Evolutionary conservation across 176 grass and related monocot species (phyloP).

Genomic region (Oropetium thomaeum): DNA sequence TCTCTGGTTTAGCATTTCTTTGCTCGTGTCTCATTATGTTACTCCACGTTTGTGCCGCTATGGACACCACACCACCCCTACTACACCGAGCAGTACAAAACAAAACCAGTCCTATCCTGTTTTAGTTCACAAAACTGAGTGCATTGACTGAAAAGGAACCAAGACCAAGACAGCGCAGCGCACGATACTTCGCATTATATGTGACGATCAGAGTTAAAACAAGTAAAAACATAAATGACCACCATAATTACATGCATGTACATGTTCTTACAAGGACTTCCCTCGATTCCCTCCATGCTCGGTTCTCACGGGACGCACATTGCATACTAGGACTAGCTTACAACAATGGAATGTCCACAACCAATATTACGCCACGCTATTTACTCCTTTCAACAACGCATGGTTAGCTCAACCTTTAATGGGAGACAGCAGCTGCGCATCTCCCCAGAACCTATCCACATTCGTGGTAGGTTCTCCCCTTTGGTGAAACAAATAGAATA

Average conservation of each 20-base stretch:
- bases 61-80: too few species aligned
- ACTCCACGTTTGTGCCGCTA: too few species aligned
- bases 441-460: constrained; percentile 5
- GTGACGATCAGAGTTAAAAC: neutral
- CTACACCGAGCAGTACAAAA: too few species aligned
- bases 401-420: constrained; percentile 41
- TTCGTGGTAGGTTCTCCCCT: constrained; percentile 4
- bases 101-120: too few species aligned
- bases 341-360: constrained; percentile 51
- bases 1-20: too few species aligned
- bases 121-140: too few species aligned
- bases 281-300: constrained; percentile 10
- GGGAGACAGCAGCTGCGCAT: constrained; percentile 5
- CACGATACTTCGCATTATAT: neutral
- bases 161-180: too few species aligned
- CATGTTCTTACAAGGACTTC: neutral
- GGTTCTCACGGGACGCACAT: constrained; percentile 17
- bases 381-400: constrained; percentile 28
- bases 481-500: neutral
- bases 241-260: constrained; percentile 24
- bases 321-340: neutral
- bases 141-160: too few species aligned
- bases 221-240: too few species aligned
- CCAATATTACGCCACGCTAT: constrained; percentile 23
- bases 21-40: too few species aligned